Percentiles rank a stretch among this genome's conserved stretches.
phyloP scores from a whole-genome alignment of 176 grass and related monocot genomes.

The Musa beccarii region DNA sequence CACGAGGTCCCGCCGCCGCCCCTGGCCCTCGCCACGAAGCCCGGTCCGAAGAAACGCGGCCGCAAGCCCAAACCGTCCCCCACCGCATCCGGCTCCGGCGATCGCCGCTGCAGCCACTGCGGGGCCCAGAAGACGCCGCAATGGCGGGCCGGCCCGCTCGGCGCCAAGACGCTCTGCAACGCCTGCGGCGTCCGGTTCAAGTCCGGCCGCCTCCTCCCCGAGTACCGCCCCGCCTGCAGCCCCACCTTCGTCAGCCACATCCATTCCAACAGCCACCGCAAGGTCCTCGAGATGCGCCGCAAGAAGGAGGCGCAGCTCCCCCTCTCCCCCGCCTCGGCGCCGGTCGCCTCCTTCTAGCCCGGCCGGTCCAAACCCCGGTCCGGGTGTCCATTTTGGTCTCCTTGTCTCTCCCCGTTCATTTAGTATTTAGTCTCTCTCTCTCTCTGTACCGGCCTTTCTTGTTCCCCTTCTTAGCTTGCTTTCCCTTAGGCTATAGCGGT shows the following conservation, averaged over 20 bases:
- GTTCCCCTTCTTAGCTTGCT: no score
- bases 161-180: slow-evolving; percentile 92
- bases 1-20: neutral
- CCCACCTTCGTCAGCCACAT: slow-evolving; percentile 54
- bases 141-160: slow-evolving; percentile 80
- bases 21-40: slow-evolving; percentile 30
- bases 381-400: neutral
- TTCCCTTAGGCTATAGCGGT: no score
- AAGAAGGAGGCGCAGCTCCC: slow-evolving; percentile 44
- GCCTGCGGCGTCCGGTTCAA: slow-evolving; percentile 94
- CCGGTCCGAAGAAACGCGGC: slow-evolving; percentile 67
- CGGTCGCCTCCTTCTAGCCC: slow-evolving; percentile 56
- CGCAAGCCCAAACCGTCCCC: slow-evolving; percentile 54
- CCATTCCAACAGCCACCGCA: slow-evolving; percentile 95
- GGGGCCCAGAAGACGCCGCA: slow-evolving; percentile 91
- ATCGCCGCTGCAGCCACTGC: slow-evolving; percentile 90
- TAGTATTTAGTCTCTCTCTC: neutral
- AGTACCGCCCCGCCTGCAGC: slow-evolving; percentile 93
- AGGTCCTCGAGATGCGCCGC: slow-evolving; percentile 95
- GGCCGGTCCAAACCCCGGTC: neutral
- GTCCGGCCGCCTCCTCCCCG: slow-evolving; percentile 79
- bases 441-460: neutral
- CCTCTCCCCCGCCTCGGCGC: slow-evolving; percentile 19
- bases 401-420: neutral
- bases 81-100: slow-evolving; percentile 7